phyloP scores from a whole-genome alignment of 2,329 filamentous ascomycete genomes.

The Cytospora chrysosperma region DNA sequence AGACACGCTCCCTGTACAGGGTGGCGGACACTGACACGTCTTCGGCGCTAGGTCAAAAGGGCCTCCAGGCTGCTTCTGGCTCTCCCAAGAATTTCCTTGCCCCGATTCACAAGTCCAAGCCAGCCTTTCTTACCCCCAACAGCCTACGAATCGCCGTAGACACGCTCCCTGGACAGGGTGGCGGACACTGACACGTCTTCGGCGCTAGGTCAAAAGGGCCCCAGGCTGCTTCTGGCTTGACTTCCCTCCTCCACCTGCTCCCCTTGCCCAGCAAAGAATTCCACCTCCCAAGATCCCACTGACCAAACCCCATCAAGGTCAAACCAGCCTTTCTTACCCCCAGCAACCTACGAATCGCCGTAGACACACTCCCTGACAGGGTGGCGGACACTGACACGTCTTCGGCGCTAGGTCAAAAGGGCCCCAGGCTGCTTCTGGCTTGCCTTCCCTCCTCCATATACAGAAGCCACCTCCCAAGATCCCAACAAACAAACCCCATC shows the following conservation, averaged over 20 bases:
- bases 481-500: no score
- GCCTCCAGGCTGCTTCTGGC: background rate
- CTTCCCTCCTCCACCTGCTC: no score
- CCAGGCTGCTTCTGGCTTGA: background rate
- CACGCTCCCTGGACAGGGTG: background rate
- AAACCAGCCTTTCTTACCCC: background rate
- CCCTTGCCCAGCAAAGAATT: no score
- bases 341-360: background rate
- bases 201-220: background rate
- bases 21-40: background rate
- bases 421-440: background rate
- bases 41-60: background rate
- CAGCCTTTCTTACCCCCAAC: background rate
- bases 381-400: background rate
- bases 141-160: background rate
- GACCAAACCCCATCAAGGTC: no score
- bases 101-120: no score
- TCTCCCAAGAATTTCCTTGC: no score
- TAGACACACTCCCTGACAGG: background rate
- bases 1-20: background rate
- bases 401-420: background rate
- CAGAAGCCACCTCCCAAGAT: no score
- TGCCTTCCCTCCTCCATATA: no score
- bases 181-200: background rate
- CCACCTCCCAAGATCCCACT: no score